phyloP scores from a whole-genome alignment of 495 filamentous ascomycete species.

The Pseudotulostoma volvatum region DNA sequence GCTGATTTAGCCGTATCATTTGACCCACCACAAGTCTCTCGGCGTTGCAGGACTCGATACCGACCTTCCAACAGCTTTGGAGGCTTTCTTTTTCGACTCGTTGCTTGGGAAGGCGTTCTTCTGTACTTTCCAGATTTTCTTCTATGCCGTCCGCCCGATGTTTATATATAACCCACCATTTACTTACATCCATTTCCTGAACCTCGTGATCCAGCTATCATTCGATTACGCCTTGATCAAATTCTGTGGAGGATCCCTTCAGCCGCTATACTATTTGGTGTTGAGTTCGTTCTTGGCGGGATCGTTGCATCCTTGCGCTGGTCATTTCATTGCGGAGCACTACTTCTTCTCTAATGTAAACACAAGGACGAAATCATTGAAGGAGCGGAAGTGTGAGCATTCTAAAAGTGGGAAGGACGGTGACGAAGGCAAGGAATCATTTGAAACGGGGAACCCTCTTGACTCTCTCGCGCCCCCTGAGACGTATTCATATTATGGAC shows the following conservation, averaged over 20 bases:
- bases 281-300: constrained; percentile 85
- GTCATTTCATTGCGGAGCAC: constrained; percentile 98
- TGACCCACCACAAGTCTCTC: constrained; percentile 97
- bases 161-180: constrained; percentile 80
- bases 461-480: constrained; percentile 54
- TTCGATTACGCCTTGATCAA: constrained; percentile 62
- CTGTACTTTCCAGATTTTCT: constrained; percentile 98
- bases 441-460: constrained; percentile 17
- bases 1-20: constrained; percentile 67
- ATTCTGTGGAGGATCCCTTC: constrained; percentile 35
- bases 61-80: constrained; percentile 81
- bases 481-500: constrained; percentile 94
- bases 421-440: constrained; percentile 2
- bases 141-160: constrained; percentile 98
- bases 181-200: constrained; percentile 69
- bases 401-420: constrained; percentile 12
- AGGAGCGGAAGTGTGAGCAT: constrained; percentile 14
- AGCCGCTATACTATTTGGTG: constrained; percentile 59
- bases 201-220: constrained; percentile 54
- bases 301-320: constrained; percentile 83
- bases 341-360: constrained; percentile 77
- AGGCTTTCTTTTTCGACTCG: constrained; percentile 91
- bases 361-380: constrained; percentile 39
- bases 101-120: constrained; percentile 97
- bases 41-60: constrained; percentile 94